phyloP scores from a whole-genome alignment of 73 alveolate species.

The Uronychia binucleata region DNA sequence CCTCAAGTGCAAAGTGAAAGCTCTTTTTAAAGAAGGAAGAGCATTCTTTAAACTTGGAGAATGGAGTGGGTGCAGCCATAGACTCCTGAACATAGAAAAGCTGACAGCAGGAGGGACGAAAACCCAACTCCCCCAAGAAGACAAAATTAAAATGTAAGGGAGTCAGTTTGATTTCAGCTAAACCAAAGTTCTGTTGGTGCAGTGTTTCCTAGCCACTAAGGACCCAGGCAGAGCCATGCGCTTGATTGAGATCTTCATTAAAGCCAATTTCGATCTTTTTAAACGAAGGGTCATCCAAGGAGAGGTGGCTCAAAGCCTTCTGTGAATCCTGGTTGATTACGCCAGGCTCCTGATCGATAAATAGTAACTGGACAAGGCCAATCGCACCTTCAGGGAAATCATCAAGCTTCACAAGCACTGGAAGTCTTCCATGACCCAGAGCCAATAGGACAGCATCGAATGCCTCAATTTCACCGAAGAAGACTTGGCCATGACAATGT shows the following conservation, averaged over 20 bases:
- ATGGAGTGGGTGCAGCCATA: neutral
- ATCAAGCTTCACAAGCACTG: neutral
- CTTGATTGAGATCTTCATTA: neutral
- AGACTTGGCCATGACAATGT: neutral
- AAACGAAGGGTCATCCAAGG: neutral
- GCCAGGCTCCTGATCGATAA: neutral
- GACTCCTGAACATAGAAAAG: neutral
- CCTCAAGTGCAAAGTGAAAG: neutral
- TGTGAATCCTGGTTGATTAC: neutral
- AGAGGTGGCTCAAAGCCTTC: neutral
- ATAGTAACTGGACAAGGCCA: neutral
- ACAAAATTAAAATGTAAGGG: neutral
- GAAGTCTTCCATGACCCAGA: neutral
- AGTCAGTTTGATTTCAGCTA: no score
- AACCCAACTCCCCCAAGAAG: neutral
- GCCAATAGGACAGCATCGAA: neutral
- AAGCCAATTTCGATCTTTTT: neutral
- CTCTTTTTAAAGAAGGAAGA: neutral
- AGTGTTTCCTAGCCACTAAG: neutral
- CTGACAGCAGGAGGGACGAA: neutral
- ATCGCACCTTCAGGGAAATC: neutral
- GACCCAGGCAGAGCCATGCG: neutral
- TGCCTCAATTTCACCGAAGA: neutral
- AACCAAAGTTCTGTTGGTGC: neutral
- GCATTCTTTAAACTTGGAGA: neutral